Evolutionary conservation across 108 stramenopile species (phyloP).

Genomic region (Cyclotella atomus): DNA sequence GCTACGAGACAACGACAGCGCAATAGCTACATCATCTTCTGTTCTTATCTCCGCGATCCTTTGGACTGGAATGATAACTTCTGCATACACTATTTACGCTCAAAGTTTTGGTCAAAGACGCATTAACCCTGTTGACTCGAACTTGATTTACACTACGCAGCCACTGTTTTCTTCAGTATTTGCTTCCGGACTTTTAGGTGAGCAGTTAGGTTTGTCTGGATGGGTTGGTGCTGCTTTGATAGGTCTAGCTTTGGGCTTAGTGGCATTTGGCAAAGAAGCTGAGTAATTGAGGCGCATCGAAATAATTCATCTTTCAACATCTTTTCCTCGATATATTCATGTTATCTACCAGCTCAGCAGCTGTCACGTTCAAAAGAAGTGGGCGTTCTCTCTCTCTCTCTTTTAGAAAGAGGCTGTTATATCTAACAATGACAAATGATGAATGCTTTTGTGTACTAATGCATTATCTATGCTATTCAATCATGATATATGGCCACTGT

Average conservation of each 20-base stretch:
- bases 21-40: slow-evolving; percentile 6
- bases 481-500: slow-evolving; percentile 54
- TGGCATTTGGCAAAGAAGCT: slow-evolving; percentile 16
- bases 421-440: too few relatives aligned
- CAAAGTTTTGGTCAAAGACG: slow-evolving; percentile 82
- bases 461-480: neutral
- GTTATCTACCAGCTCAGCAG: too few relatives aligned
- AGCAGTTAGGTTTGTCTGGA: slow-evolving; percentile 61
- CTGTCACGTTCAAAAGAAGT: too few relatives aligned
- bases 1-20: slow-evolving; percentile 12
- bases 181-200: slow-evolving; percentile 76
- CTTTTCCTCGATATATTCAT: too few relatives aligned
- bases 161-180: slow-evolving; percentile 82
- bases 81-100: slow-evolving; percentile 86
- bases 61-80: slow-evolving; percentile 84
- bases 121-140: slow-evolving; percentile 76
- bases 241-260: slow-evolving; percentile 66
- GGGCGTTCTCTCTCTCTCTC: too few relatives aligned
- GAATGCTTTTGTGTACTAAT: too few relatives aligned
- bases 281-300: too few relatives aligned
- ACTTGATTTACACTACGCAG: slow-evolving; percentile 87
- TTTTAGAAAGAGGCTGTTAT: too few relatives aligned
- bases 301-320: too few relatives aligned
- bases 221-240: slow-evolving; percentile 74
- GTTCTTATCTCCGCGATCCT: slow-evolving; percentile 61